Evolutionary conservation across 2,329 filamentous ascomycete genomes (phyloP).

Genomic region (Coniochaeta sp.): DNA sequence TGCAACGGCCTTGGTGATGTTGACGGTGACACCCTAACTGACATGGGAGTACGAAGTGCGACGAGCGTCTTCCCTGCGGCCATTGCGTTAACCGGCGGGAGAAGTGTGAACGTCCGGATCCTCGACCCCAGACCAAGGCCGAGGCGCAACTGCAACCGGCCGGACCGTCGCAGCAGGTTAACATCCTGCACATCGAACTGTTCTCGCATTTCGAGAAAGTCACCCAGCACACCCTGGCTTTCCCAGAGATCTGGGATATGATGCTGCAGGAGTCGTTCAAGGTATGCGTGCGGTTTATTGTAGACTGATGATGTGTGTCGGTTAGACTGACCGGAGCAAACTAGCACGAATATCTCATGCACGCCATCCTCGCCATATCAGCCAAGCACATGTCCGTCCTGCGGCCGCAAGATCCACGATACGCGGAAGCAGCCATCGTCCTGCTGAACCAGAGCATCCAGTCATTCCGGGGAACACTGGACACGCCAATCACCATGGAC

Average conservation of each 20-base stretch:
- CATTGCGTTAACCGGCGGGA: conserved; percentile 20
- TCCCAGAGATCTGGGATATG: conserved; percentile 18
- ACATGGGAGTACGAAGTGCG: conserved; percentile 17
- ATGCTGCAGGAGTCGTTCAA: conserved; percentile 20
- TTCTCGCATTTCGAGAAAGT: conserved; percentile 21
- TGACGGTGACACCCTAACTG: not conserved
- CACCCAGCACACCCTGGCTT: conserved; percentile 18
- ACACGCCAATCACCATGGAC: conserved; percentile 9
- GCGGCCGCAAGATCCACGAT: conserved; percentile 6
- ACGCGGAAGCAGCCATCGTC: conserved; percentile 9
- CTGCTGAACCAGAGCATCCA: conserved; percentile 13
- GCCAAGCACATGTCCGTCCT: conserved; percentile 15
- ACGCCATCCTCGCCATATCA: conserved; percentile 14
- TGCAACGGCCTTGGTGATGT: not conserved
- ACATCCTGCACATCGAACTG: conserved; percentile 23
- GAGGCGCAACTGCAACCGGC: conserved; percentile 2
- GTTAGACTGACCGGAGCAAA: not conserved
- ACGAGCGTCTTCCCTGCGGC: conserved; percentile 18
- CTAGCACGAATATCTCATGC: conserved; percentile 21
- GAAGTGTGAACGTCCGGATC: conserved; percentile 10
- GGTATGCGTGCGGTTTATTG: conserved; percentile 7
- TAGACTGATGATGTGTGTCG: too few species aligned
- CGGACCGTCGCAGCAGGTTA: conserved; percentile 12
- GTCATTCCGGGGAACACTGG: conserved; percentile 12
- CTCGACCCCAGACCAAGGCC: not conserved